Base-by-base conservation (phyloP, 2,329 filamentous ascomycete genomes). In the Domatiomyces catenatus region DNA sequence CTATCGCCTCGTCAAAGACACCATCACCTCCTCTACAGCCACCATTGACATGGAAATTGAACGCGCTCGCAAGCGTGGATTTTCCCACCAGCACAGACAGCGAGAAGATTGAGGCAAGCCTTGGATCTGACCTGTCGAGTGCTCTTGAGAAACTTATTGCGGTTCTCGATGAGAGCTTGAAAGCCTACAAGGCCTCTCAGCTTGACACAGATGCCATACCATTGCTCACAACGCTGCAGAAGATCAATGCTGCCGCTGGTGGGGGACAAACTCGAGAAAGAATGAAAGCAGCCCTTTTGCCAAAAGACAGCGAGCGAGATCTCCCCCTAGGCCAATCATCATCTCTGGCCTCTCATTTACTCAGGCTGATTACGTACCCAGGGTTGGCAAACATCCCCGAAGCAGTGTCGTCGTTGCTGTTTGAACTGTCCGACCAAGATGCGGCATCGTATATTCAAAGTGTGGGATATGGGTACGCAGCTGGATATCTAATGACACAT, bases 401-500 rank as follows among this genome's bases (percentile, higher is more conserved):
- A 46, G 77, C 79, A 17, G 83, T 94, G 48, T 85, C 84, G 0
- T 75, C 82, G 26, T 73, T 98, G 20, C 76, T 95, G 54, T 98
- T 93, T 63, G 84, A 93, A 56, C 74, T 96, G 24, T 94, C 88
- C 0, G 83, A 83, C 56, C 84, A 81, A 59, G 81, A 95, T 59
- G 78, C 89, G 0, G 76, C 75, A 15, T 83, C 75, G 26, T 92
- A 95, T 61, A 84, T 96, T 0, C 76, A 85, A 48, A 95, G 95
- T 58, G 86, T 98, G 10, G 92, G 92, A 0, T 98, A 94, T 63
- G 92, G 92, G 0, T 94, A 86, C 62, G 92, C 92, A 0, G 86
- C 88, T 0, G 92, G 92, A 0, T 94, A 92, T 63, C 71, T 98
- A 15, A 83, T 89, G 69, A 83, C 84, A 55, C 84, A 90, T 55